Conservation (phyloP, 441 rosid species). For the Arabidopsis lyrata region DNA sequence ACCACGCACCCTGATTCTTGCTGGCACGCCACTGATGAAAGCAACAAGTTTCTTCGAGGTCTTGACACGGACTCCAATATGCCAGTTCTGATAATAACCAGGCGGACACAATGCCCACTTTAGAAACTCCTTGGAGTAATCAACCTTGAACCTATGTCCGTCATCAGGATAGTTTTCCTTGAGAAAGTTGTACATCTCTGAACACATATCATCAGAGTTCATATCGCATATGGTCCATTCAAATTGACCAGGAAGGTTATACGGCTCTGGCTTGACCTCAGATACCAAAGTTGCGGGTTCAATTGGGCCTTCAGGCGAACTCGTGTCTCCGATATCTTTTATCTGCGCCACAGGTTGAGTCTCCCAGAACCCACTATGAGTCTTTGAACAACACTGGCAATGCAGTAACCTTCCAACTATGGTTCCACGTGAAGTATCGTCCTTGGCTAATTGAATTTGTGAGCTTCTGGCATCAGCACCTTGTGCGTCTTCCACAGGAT, state of each 20-base stretch:
- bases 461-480: background rate
- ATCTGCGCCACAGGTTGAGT: constrained; percentile 91
- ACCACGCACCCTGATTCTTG: background rate
- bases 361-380: constrained; percentile 81
- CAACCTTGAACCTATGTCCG: background rate
- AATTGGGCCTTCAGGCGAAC: constrained; percentile 51
- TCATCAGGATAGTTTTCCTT: background rate
- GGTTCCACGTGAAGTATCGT: constrained; percentile 60
- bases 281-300: constrained; percentile 66
- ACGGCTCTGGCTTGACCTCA: constrained; percentile 89
- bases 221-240: background rate
- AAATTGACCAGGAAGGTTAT: constrained; percentile 57
- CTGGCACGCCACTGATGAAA: constrained; percentile 3
- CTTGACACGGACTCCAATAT: background rate
- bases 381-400: constrained; percentile 51
- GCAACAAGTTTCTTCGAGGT: background rate
- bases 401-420: constrained; percentile 61
- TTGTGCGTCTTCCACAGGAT: background rate
- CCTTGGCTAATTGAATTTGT: constrained; percentile 34
- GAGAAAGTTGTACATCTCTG: background rate
- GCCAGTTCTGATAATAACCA: background rate
- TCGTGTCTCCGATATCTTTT: constrained; percentile 54
- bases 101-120: background rate
- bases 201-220: background rate
- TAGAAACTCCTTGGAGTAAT: background rate